Conservation (phyloP, 768 basidiomycete genomes). For the Podaxis mareebaensis region DNA sequence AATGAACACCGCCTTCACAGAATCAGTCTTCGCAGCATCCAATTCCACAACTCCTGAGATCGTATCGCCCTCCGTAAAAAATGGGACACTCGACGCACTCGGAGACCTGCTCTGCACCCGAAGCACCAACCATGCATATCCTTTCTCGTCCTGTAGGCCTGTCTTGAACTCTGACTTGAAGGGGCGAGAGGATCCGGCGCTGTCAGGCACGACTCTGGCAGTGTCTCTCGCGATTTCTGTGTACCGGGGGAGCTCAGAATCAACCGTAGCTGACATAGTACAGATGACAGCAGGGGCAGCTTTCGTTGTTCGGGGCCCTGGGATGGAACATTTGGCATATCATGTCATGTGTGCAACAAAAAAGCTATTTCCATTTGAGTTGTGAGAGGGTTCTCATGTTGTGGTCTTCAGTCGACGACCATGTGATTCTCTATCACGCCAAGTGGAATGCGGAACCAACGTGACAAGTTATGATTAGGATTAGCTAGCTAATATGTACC, state of each 20-base stretch:
- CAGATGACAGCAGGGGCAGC: neutral
- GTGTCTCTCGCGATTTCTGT: slow-evolving; percentile 12
- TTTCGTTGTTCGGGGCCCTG: neutral
- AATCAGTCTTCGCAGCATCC: slow-evolving; percentile 49
- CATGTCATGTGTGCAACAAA: neutral
- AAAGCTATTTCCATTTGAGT: neutral
- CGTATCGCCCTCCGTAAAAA: slow-evolving; percentile 48
- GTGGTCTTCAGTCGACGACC: neutral
- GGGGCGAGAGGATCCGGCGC: neutral
- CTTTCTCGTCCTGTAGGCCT: slow-evolving; percentile 43
- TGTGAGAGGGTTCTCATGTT: neutral
- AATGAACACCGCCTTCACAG: slow-evolving; percentile 43
- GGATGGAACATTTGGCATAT: neutral
- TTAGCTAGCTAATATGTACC: neutral
- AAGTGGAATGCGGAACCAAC: neutral
- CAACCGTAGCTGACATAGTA: slow-evolving; percentile 18
- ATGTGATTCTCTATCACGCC: neutral
- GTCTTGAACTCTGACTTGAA: slow-evolving; percentile 35
- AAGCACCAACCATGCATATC: slow-evolving; percentile 49
- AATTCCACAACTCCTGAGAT: slow-evolving; percentile 53
- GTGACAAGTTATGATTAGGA: neutral
- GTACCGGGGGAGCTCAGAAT: slow-evolving; percentile 24
- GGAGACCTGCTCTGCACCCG: slow-evolving; percentile 48
- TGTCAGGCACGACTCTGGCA: neutral
- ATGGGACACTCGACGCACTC: slow-evolving; percentile 37